Evolutionary conservation across 352 stramenopile species (phyloP), one percentile per base, ranked within the genome.

Genomic region (Phytophthora pseudosyringae): DNA sequence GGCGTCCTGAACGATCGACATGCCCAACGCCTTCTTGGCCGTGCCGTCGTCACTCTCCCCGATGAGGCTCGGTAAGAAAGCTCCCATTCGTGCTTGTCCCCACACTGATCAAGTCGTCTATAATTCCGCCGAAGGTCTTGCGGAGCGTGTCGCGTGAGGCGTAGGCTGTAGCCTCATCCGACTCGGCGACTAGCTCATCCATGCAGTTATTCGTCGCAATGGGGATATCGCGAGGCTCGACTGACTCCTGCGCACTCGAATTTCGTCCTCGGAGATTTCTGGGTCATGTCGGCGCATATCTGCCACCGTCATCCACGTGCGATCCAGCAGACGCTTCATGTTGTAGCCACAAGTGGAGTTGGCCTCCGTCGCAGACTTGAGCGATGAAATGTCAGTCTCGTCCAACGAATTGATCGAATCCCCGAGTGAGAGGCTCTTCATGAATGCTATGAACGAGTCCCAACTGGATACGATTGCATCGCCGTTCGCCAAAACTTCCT

Each of bases 141-240:
- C 73, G 68, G 16, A 89, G 76, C 2, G 72, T 64, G 40, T 83
- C 80, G 48, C 81, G 73, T 15, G 49, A 70, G 11, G 52, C 47
- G 36, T 75, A 81, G 15, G 69, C 65, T 36, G n/a, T 56, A 16
- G 55, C 12, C 44, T 68, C 49, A 32, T 56, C 32, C 1, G 59
- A 73, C 15, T 75, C 71, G 3, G 45, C 59, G 32, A 67, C 68
- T 9, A 79, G 64, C 32, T 80, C 73, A 21, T 73, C 60, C 51
- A 83, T 73, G 5, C 74, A 73, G 50, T 86, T 73, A 29, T 73
- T 80, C 18, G 71, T 80, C 48, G 76, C 67, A 10, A 56, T 74
- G 7, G 81, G 78, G 36, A 88, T 77, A 11, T 88, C 79, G 80
- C 67, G 16, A 87, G 53, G 18, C 78, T 61, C 29, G 78, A 83